phyloP scores from a whole-genome alignment of 257 asterid species.

The Fraxinus excelsior region DNA sequence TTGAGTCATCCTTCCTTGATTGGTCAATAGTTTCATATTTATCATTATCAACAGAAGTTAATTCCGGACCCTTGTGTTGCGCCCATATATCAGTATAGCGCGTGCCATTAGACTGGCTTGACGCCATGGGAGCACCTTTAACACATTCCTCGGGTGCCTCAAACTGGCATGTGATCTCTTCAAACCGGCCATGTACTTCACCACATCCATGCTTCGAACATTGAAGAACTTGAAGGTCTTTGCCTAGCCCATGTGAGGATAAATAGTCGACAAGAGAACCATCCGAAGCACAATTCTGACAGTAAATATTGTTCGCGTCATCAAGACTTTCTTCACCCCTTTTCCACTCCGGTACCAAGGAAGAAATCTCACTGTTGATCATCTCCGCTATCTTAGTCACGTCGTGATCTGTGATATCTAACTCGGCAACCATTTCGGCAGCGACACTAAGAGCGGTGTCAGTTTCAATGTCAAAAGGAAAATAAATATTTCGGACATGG shows the following conservation, averaged over 20 bases:
- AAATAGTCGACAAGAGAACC: conserved; percentile 31
- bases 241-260: conserved; percentile 31
- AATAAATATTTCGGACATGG: conserved; percentile 70
- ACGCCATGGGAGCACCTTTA: conserved; percentile 33
- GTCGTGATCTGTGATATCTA: conserved; percentile 81
- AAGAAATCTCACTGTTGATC: conserved; percentile 74
- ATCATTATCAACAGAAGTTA: conserved; percentile 13
- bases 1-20: conserved; percentile 24
- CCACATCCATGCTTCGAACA: conserved; percentile 59
- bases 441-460: conserved; percentile 83
- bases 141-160: conserved; percentile 54
- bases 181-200: conserved; percentile 76
- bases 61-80: conserved; percentile 37
- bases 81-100: conserved; percentile 40
- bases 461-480: conserved; percentile 70
- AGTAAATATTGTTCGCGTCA: conserved; percentile 22
- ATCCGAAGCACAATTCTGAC: conserved; percentile 48
- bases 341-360: conserved; percentile 78
- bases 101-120: conserved; percentile 34
- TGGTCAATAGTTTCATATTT: conserved; percentile 18
- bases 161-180: conserved; percentile 67
- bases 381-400: conserved; percentile 71
- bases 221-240: conserved; percentile 41
- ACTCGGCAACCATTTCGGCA: conserved; percentile 82
- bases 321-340: conserved; percentile 43